A percentile compares a stretch with the other conserved stretches of the same genome.
These are phyloP conservation scores for Ilex asprella DNA, from an alignment of 257 asterid species.

Conservation along the genomic window DNA sequence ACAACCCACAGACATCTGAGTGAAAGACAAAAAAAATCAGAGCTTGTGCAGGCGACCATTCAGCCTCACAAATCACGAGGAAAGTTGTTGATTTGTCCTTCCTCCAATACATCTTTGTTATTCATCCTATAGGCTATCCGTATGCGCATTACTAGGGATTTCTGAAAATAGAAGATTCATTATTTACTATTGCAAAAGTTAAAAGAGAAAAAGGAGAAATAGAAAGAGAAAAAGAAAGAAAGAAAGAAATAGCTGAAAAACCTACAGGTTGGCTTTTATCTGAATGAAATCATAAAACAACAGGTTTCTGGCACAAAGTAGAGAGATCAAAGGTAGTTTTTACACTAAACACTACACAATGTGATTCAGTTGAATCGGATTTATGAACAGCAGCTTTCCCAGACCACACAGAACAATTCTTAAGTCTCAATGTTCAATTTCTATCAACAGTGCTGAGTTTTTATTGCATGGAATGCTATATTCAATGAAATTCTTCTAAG, in stretches of 20 bases:
- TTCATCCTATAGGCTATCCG: slow-evolving; percentile 71
- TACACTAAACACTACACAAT: no score
- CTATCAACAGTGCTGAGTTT: no score
- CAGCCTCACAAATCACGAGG: slow-evolving; percentile 58
- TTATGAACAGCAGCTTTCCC: no score
- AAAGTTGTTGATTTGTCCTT: slow-evolving; percentile 86
- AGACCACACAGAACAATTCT: no score
- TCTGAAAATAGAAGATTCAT: slow-evolving; percentile 39
- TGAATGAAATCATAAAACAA: no score
- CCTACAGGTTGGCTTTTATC: no score
- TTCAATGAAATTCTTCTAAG: no score
- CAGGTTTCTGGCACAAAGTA: no score
- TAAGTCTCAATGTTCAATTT: no score
- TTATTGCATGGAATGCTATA: no score
- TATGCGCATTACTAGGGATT: slow-evolving; percentile 84
- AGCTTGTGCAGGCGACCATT: slow-evolving; percentile 2
- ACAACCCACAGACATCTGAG: slow-evolving; percentile 17
- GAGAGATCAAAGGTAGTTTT: no score
- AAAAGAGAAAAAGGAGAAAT: background rate
- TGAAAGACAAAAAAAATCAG: slow-evolving; percentile 7
- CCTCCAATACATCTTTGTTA: slow-evolving; percentile 74
- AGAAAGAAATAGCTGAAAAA: background rate
- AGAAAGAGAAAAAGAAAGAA: background rate
- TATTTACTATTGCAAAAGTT: slow-evolving; percentile 2
- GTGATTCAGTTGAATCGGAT: no score